These are phyloP conservation scores for Rhynchosporium graminicola DNA, from an alignment of 2,329 filamentous ascomycete species.

Conservation along the genomic window DNA sequence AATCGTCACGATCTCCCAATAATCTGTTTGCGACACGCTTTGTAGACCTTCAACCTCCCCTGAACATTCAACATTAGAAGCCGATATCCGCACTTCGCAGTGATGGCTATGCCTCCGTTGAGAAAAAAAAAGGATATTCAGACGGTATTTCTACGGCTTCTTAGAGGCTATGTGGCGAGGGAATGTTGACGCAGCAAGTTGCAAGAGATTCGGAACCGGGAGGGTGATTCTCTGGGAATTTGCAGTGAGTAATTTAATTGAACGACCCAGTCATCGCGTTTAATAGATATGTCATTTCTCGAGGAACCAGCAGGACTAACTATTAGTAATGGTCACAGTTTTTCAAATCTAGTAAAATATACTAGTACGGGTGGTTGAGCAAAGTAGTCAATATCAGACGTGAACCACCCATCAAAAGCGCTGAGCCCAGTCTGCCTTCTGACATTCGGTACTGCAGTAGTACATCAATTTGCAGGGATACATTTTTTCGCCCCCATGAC, in stretches of 20 bases:
- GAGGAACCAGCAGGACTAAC: no score
- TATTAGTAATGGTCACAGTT: no score
- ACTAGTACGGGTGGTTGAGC: no score
- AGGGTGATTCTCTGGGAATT: conserved; percentile 12
- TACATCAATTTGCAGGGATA: conserved; percentile 2
- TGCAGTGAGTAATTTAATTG: neutral
- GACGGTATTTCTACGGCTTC: conserved; percentile 4
- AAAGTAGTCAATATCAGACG: no score
- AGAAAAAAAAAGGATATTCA: neutral
- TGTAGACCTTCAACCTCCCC: conserved; percentile 5
- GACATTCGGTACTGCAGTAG: conserved; percentile 11
- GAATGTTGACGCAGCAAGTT: conserved; percentile 13
- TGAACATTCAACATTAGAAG: conserved; percentile 1
- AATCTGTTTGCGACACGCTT: neutral
- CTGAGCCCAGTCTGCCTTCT: neutral
- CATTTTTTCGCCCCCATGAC: conserved; percentile 1
- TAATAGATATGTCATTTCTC: no score
- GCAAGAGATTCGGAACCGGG: neutral
- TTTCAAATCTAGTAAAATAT: no score
- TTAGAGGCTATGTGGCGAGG: conserved; percentile 1
- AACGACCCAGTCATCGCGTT: no score
- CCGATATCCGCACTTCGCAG: conserved; percentile 10
- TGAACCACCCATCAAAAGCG: neutral
- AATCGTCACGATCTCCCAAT: neutral
- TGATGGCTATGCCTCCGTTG: conserved; percentile 1